Base-by-base conservation (phyloP, 1,284 basidiomycete species). In the Singerocomus inundabilis region DNA sequence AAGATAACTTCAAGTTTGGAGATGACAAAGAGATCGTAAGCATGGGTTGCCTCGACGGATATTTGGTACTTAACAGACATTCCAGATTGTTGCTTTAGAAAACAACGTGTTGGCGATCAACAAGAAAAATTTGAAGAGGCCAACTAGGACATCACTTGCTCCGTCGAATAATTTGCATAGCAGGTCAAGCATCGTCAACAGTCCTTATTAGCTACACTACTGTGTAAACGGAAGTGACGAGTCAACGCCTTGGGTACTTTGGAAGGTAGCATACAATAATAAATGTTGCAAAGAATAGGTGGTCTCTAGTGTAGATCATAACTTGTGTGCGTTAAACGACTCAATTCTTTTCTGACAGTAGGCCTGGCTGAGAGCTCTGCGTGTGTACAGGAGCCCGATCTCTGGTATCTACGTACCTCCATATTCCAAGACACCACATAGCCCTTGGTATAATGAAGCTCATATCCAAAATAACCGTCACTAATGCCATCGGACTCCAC, bases 1-100 rank as follows among this genome's bases (percentile, higher is more conserved):
- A 96, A 55, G 95, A 98, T 69, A 92, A 89, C 72, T 98, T 98
- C 83, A 91, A 88, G 70, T 97, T 93, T 64, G 93, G 92, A 16
- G 90, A 95, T 58, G 93, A 97, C 71, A 91, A 92, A 63, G 88
- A 97, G 67, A 97, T 98, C 64, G 91, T 93, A 61, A 61, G 85
- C 33, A 16, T 4, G 70, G 29, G n/a, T 43, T 10, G 5, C 44
- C 32, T 51, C 48, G 12, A 28, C 5, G 3, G 6, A 12, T 1
- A 24, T 32, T 48, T 29, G 13, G 29, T 51, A 51, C 42, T 54
- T 8, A 49, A 28, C 16, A n/a, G 15, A 29, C 4, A 15, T 45
- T 48, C 39, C 57, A 91, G 88, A 87, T 98, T 61, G 96, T 99
- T 49, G 96, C 97, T 3, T 74, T 98, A 59, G 84, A 93, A 67